These are phyloP conservation scores for Amphibolis antarctica DNA, from an alignment of 106 monocot species.

Conservation along the genomic window DNA sequence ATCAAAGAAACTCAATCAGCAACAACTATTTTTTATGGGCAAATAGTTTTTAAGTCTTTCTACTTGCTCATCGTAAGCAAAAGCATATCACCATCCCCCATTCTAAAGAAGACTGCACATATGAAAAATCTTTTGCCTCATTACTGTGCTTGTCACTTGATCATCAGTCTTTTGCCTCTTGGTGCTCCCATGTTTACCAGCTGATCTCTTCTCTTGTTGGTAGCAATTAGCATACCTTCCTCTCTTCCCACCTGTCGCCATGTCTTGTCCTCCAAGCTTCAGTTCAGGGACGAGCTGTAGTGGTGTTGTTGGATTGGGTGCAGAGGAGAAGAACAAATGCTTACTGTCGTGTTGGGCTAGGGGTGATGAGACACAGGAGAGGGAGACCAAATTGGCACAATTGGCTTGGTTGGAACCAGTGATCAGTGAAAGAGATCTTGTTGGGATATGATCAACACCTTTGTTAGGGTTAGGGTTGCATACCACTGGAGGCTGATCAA, in stretches of 20 bases:
- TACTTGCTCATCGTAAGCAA: too few relatives aligned
- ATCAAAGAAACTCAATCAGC: too few relatives aligned
- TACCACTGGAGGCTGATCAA: conserved; percentile 5
- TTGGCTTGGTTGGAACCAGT: not conserved
- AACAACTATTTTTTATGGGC: too few relatives aligned
- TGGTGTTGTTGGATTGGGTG: not conserved
- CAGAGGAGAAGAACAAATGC: conserved; percentile 1
- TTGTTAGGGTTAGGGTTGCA: conserved; percentile 14
- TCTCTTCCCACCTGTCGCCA: conserved; percentile 4
- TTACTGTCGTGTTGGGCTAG: not conserved
- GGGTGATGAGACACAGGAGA: conserved; percentile 8
- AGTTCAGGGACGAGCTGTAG: conserved; percentile 3
- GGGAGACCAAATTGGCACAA: not conserved
- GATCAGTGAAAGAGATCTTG: conserved; percentile 3
- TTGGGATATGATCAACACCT: not conserved
- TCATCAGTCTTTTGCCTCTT: conserved; percentile 18
- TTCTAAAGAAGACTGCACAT: too few relatives aligned
- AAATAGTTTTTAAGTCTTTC: too few relatives aligned
- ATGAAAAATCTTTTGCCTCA: too few relatives aligned
- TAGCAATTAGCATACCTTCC: conserved; percentile 8
- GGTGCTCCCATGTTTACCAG: not conserved
- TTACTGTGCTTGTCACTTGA: not conserved
- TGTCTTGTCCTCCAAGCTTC: conserved; percentile 21
- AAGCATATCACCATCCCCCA: too few relatives aligned
- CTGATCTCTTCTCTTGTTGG: conserved; percentile 8